Conservation (phyloP, 139 green algal genomes). For the Astrephomene gubernaculifera region DNA sequence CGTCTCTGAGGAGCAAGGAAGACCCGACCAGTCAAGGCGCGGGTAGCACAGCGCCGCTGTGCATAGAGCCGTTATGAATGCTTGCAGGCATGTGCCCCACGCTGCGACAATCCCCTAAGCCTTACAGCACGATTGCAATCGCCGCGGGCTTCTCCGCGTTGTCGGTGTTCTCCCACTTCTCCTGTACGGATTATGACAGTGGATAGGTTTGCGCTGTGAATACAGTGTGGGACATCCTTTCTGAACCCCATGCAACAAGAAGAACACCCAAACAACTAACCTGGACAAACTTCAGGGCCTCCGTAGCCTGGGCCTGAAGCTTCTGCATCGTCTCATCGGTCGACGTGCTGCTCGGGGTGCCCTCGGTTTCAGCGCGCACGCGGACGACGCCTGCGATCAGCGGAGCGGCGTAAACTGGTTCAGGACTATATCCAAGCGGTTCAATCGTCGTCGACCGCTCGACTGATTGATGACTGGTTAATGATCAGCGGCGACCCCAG, state of each 20-base stretch:
- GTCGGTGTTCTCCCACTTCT: conserved; percentile 53
- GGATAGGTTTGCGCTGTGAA: background rate
- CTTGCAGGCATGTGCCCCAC: too few relatives aligned
- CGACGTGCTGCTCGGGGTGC: background rate
- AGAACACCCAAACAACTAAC: background rate
- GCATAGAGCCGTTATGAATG: too few relatives aligned
- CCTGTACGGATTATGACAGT: background rate
- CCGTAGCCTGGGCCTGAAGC: conserved; percentile 13
- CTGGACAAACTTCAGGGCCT: conserved; percentile 11
- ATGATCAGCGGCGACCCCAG: too few relatives aligned
- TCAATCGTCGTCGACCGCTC: too few relatives aligned
- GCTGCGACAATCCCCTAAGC: too few relatives aligned
- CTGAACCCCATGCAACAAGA: too few relatives aligned
- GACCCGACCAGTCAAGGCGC: too few relatives aligned
- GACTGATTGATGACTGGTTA: background rate
- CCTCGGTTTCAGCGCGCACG: conserved; percentile 28
- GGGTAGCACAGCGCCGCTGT: too few relatives aligned
- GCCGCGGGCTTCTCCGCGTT: conserved; percentile 59
- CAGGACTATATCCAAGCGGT: background rate
- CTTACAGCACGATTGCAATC: conserved; percentile 53
- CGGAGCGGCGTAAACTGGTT: background rate
- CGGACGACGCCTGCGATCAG: conserved; percentile 2
- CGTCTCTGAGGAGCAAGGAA: too few relatives aligned
- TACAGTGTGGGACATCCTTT: too few relatives aligned
- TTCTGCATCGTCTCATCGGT: conserved; percentile 16